Conservation (phyloP, 306 rosid species). For the Medicago ruthenica region DNA sequence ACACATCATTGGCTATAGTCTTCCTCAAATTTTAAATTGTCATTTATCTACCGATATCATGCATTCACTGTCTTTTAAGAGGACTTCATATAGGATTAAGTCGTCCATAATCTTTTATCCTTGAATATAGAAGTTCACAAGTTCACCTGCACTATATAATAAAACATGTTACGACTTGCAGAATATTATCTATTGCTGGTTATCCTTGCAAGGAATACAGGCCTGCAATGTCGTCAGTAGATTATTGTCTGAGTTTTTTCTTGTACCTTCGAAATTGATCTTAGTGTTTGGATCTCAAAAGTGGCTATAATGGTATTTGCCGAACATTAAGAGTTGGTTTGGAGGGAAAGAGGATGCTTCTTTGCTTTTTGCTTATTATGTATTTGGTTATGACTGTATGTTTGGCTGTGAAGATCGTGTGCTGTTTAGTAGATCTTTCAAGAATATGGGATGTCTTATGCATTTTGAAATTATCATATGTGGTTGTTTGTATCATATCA, state of each 20-base stretch:
- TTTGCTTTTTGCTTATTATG: not conserved
- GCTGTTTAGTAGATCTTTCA: not conserved
- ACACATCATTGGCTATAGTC: constrained; percentile 8
- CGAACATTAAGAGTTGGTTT: constrained; percentile 19
- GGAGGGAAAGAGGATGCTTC: constrained; percentile 7
- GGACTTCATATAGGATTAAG: not conserved
- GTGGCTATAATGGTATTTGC: not conserved
- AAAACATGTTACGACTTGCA: not conserved
- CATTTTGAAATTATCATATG: constrained; percentile 22
- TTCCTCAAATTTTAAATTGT: constrained; percentile 20
- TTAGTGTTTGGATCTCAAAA: constrained; percentile 24
- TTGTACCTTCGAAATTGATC: constrained; percentile 6
- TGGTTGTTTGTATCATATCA: constrained; percentile 10
- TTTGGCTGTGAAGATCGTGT: constrained; percentile 26
- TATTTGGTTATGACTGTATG: constrained; percentile 17
- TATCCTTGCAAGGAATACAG: not conserved
- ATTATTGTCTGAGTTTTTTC: not conserved
- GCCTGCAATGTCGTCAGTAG: not conserved
- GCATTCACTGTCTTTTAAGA: not conserved
- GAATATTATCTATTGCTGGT: constrained; percentile 6
- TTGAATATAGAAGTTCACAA: constrained; percentile 21
- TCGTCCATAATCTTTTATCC: not conserved
- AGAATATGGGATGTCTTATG: constrained; percentile 3
- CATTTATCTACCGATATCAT: constrained; percentile 17
- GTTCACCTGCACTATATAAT: not conserved